These are phyloP conservation scores for Cladosporium phlei DNA, from an alignment of 2,329 filamentous ascomycete species.

Conservation along the genomic window DNA sequence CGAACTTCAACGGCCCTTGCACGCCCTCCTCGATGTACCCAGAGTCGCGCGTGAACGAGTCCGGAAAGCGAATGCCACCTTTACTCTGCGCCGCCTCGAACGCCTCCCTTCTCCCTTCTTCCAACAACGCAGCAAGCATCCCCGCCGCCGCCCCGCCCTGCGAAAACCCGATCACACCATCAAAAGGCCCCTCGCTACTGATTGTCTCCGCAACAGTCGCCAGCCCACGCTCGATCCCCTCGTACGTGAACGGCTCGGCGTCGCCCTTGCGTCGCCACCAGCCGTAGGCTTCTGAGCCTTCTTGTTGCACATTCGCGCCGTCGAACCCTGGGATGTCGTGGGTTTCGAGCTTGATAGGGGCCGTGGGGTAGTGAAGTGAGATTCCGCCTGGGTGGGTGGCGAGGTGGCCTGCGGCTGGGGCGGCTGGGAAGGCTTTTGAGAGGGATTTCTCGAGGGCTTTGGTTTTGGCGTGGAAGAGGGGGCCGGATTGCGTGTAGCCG, in stretches of 20 bases:
- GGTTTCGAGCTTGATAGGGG: constrained; percentile 38
- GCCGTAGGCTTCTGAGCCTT: constrained; percentile 49
- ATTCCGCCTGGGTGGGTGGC: constrained; percentile 35
- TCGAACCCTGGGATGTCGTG: constrained; percentile 58
- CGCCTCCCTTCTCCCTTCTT: constrained; percentile 46
- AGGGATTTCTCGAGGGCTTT: constrained; percentile 80
- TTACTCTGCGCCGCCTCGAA: constrained; percentile 41
- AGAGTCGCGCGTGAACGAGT: constrained; percentile 40
- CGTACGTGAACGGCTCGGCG: constrained; percentile 55
- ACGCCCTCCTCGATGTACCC: constrained; percentile 33
- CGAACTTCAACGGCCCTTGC: constrained; percentile 62
- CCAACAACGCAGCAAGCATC: constrained; percentile 68
- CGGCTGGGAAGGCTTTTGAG: constrained; percentile 63
- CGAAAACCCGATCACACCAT: constrained; percentile 76
- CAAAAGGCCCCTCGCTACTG: constrained; percentile 63
- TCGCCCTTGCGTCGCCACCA: constrained; percentile 72
- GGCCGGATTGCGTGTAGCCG: constrained; percentile 85
- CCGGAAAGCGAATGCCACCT: constrained; percentile 50
- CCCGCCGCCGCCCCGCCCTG: constrained; percentile 71
- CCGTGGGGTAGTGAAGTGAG: constrained; percentile 45
- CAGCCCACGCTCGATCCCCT: constrained; percentile 67
- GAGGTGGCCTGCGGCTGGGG: constrained; percentile 44
- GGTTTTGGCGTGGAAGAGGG: constrained; percentile 81
- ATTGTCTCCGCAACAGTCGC: constrained; percentile 56
- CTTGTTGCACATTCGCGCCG: constrained; percentile 26